phyloP scores from a whole-genome alignment of 768 basidiomycete species.

The Mycena sanguinolenta region DNA sequence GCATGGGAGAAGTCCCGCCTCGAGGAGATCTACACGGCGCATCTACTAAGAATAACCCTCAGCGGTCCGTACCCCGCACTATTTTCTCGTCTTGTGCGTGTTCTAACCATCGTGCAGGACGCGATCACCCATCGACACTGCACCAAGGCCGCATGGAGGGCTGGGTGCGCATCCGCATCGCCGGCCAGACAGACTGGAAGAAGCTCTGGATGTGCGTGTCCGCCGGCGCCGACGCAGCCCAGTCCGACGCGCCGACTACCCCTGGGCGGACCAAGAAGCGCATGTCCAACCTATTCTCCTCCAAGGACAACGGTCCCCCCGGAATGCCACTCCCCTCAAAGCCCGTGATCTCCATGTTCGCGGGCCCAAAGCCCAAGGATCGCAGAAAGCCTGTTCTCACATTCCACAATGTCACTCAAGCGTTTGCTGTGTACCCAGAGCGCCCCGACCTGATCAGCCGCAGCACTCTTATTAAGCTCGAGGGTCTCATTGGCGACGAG shows the following conservation, averaged over 20 bases:
- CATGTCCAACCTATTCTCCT: constrained; percentile 77
- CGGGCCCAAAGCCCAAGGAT: constrained; percentile 78
- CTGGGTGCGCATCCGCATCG: constrained; percentile 89
- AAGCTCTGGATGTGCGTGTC: constrained; percentile 86
- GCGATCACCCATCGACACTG: constrained; percentile 72
- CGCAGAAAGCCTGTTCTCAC: constrained; percentile 80
- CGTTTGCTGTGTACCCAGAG: constrained; percentile 96
- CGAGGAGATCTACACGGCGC: constrained; percentile 98
- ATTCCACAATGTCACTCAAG: constrained; percentile 79
- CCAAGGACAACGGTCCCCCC: constrained; percentile 51
- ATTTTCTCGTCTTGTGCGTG: neutral
- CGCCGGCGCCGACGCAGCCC: constrained; percentile 55
- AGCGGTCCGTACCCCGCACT: constrained; percentile 46
- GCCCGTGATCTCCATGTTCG: constrained; percentile 68
- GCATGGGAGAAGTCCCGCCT: constrained; percentile 96
- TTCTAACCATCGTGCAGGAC: constrained; percentile 47
- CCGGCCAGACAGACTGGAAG: constrained; percentile 99
- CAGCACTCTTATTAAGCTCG: constrained; percentile 93
- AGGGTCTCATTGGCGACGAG: constrained; percentile 87
- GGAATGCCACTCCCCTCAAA: constrained; percentile 47
- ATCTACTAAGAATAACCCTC: constrained; percentile 86
- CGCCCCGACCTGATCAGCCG: constrained; percentile 90
- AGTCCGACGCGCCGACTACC: constrained; percentile 43
- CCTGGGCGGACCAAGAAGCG: constrained; percentile 62
- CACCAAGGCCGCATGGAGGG: constrained; percentile 86